Evolutionary conservation across 768 basidiomycete species (phyloP), one percentile per base, ranked within the genome.

Genomic region (Tephrocybe sp.): DNA sequence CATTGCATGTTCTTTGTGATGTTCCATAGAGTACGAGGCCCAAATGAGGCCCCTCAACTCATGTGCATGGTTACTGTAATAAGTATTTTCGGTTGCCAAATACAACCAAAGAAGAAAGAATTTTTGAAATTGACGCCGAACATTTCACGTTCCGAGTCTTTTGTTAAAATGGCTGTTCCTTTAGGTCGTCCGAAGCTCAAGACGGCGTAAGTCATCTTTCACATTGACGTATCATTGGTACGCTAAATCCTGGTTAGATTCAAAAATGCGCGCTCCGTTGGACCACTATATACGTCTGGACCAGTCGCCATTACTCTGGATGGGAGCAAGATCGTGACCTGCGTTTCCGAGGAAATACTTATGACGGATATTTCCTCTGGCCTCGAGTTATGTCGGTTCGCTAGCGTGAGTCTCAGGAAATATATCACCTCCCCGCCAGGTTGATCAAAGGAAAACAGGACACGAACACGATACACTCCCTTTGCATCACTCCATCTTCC

Each of bases 261-360:
- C 70, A 88, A 86, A 68, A 90, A 89, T 67, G 74, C 68, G 17
- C 78, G 86, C 47, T 75, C 80, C 11, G 85, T 93, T 47, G 80
- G 78, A 32, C 93, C 95, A 3, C 70, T 96, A 38, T 90, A 97
- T 64, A 98, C 96, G 1, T 83, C 83, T 34, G 97, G 97, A 25
- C 89, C 93, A 14, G 84, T 94, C 23, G 83, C 89, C 10, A 74
- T 91, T 42, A 85, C 91, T 3, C 67, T 72, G 40, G 91, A 98
- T 73, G 94, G 91, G 42, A 74, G 71, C 48, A 85, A 77, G 69
- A 76, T 98, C 26, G 79, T 93, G 45, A 93, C 93, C 32, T 94
- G 93, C 57, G 82, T 98, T 11, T 86, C 81, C 38, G 93, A 95
- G 62, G 86, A 93, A 54, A 85, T 90, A 5, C 64, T 98, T 15